A percentile compares a stretch with the other conserved stretches of the same genome.
Conservation (phyloP, 441 rosid genomes). For the Eruca vesicaria region DNA sequence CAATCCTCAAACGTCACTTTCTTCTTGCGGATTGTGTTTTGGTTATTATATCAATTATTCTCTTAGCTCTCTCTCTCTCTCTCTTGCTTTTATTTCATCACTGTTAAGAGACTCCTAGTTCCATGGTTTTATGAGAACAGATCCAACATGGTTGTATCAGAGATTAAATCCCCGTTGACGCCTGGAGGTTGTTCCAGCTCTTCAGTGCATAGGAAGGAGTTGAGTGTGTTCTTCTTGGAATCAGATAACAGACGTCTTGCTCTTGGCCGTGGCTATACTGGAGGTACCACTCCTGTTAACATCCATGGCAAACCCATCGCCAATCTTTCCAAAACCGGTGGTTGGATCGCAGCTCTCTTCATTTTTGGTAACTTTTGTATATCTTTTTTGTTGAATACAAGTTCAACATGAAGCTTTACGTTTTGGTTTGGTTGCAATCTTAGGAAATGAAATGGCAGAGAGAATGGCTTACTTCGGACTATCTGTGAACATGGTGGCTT, state of each 20-base stretch:
- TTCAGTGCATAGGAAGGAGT: conserved; percentile 58
- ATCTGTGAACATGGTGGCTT: conserved; percentile 94
- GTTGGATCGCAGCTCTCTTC: conserved; percentile 92
- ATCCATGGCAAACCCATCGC: conserved; percentile 80
- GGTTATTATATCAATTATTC: neutral
- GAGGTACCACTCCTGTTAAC: conserved; percentile 84
- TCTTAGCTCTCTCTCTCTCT: neutral
- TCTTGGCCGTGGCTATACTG: conserved; percentile 80
- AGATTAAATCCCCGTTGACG: conserved; percentile 67
- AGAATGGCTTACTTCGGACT: conserved; percentile 93
- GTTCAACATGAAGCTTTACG: too few relatives aligned
- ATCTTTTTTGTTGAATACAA: neutral
- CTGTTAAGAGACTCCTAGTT: neutral
- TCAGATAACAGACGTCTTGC: conserved; percentile 82
- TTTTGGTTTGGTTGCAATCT: conserved; percentile 13
- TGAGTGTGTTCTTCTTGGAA: conserved; percentile 66
- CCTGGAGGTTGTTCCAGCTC: conserved; percentile 40
- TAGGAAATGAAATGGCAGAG: conserved; percentile 99
- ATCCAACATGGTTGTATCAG: conserved; percentile 47
- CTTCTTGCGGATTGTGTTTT: conserved; percentile 11
- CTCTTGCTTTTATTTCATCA: neutral
- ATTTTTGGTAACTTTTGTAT: conserved; percentile 60
- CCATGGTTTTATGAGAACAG: conserved; percentile 18
- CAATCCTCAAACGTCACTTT: conserved; percentile 28
- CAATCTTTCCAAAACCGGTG: conserved; percentile 86